Base-by-base conservation (phyloP, 1,139 yeast genomes). In the Kurtzmaniella natalensis region DNA sequence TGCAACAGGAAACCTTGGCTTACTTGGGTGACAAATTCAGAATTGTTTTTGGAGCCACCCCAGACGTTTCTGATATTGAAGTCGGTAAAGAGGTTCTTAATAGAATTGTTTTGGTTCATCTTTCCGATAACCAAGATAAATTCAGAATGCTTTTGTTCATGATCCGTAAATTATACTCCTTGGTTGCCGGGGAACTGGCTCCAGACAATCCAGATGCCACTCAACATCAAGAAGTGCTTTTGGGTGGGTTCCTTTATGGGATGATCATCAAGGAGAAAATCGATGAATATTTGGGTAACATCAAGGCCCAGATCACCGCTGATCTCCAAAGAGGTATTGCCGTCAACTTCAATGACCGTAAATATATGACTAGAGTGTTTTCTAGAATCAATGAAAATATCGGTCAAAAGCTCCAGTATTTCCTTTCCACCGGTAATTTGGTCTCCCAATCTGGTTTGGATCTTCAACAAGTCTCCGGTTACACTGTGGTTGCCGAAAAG, bases 141-240 rank as follows among this genome's bases (percentile, higher is more conserved):
- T 88, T 86, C 61, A 75, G 87, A 52, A 71, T 88, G 81, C 64
- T 92, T 43, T 61, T 89, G 42, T 92, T 89, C 62, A 92, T 92
- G 97, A 81, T 92, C 51, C 79, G 98, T 70, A 94, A 92, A 61
- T 74, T 92, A 41, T 94, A 94, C 58, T 75, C 97, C 1, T 72
- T 94, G 45, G 97, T 92, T 33, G 96, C 96, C 26, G 97, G 97
- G 39, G 96, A 89, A 54, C 89, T 97, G 62, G 71, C 92, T 39
- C 94, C 96, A 17, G 99, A 92, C 59, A 92, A 94, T 64, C 98
- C 99, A 53, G 99, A 92, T 81, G 95, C 97, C 28, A 87, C 96
- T 7, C 98, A 94, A 67, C 97, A 92, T 70, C 99, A 92, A 65
- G 99, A 92, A 65, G 88, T 92, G 21, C 67, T 92, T 44, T 72